These are phyloP conservation scores for Eremothecium cymbalariae DNA, from an alignment of 1,139 yeast species.

Conservation along the genomic window DNA sequence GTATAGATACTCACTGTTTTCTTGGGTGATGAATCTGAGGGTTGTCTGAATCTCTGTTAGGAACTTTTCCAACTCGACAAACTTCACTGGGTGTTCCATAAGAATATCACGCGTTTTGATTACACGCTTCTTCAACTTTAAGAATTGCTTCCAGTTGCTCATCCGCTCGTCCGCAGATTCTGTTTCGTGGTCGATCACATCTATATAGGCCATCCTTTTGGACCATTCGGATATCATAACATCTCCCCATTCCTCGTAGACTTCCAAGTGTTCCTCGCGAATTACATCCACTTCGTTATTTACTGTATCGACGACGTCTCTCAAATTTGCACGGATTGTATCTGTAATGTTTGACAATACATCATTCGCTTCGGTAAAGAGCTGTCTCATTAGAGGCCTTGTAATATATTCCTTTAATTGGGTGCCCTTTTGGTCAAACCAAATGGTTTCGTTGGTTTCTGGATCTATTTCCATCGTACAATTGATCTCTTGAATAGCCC, in stretches of 20 bases:
- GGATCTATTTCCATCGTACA: constrained; percentile 40
- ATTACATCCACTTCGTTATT: constrained; percentile 39
- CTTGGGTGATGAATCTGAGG: constrained; percentile 51
- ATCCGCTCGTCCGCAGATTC: constrained; percentile 9
- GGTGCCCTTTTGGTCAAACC: constrained; percentile 31
- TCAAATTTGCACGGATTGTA: constrained; percentile 33
- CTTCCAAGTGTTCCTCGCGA: constrained; percentile 51
- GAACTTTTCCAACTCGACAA: constrained; percentile 44
- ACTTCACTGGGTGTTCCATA: constrained; percentile 42
- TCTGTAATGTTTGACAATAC: constrained; percentile 38
- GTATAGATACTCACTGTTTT: constrained; percentile 62
- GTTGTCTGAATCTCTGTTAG: constrained; percentile 54
- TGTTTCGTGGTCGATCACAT: constrained; percentile 20
- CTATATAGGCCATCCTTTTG: constrained; percentile 31
- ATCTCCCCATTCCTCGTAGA: constrained; percentile 67
- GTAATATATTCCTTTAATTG: constrained; percentile 37
- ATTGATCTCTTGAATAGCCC: constrained; percentile 42
- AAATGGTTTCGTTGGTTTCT: constrained; percentile 34
- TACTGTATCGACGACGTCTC: constrained; percentile 33
- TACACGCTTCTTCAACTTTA: constrained; percentile 23
- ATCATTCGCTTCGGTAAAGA: constrained; percentile 30
- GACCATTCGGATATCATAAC: constrained; percentile 50
- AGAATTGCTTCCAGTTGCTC: constrained; percentile 25
- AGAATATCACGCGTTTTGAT: constrained; percentile 38
- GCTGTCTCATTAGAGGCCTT: constrained; percentile 52